Evolutionary conservation across 441 rosid species (phyloP).

Genomic region (Pelargonium fulgidum): DNA sequence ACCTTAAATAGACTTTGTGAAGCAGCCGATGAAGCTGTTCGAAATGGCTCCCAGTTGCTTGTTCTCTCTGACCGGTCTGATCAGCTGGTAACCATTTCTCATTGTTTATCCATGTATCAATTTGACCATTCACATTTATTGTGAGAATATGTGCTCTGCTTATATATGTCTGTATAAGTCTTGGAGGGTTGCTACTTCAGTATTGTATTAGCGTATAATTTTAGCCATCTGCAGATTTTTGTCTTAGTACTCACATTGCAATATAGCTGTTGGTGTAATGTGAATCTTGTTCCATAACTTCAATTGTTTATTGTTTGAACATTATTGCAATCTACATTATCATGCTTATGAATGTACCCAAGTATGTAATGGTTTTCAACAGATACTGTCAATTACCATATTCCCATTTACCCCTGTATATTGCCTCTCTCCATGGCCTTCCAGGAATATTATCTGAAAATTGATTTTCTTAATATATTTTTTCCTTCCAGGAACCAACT

Average conservation of each 20-base stretch:
- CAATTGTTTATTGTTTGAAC: background rate
- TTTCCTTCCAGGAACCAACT: conserved; percentile 66
- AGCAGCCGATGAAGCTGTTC: conserved; percentile 97
- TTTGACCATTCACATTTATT: background rate
- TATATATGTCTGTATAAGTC: conserved; percentile 2
- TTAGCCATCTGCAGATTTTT: background rate
- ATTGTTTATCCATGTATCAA: background rate
- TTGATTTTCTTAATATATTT: conserved; percentile 13
- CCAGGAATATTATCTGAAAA: conserved; percentile 1
- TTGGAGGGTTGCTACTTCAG: background rate
- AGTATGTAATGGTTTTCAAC: background rate
- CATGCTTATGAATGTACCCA: background rate
- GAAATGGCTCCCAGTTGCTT: conserved; percentile 92
- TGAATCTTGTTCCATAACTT: conserved; percentile 13
- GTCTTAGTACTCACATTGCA: background rate
- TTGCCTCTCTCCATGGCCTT: conserved; percentile 6
- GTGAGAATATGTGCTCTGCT: background rate
- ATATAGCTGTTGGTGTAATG: conserved; percentile 3
- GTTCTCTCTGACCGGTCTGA: conserved; percentile 83
- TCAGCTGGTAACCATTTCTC: conserved; percentile 46
- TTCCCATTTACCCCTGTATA: conserved; percentile 9
- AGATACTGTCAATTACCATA: background rate
- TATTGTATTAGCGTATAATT: background rate
- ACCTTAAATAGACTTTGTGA: conserved; percentile 70
- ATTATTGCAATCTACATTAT: background rate